Evolutionary conservation across 2,329 filamentous ascomycete species (phyloP).

Genomic region (Fusarium ramigenum): DNA sequence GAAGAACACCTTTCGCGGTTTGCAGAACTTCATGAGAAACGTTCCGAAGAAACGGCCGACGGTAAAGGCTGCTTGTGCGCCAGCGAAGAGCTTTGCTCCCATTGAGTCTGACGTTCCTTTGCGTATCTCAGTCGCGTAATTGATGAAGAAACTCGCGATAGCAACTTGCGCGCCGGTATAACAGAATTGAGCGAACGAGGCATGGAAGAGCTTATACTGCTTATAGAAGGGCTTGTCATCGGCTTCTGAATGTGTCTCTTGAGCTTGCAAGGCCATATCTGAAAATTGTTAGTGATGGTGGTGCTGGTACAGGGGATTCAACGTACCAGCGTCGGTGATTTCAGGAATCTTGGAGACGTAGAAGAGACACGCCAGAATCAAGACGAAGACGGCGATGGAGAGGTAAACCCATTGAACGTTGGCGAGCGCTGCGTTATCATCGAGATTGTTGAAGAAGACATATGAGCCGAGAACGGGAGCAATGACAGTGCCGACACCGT

Average conservation of each 20-base stretch:
- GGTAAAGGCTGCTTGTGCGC: slow-evolving; percentile 78
- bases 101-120: slow-evolving; percentile 58
- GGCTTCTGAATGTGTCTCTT: slow-evolving; percentile 61
- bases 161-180: slow-evolving; percentile 79
- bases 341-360: slow-evolving; percentile 75
- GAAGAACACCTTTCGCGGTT: slow-evolving; percentile 74
- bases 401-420: slow-evolving; percentile 83
- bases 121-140: slow-evolving; percentile 72
- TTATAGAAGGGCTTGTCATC: slow-evolving; percentile 71
- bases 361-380: slow-evolving; percentile 71
- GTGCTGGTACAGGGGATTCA: fast-evolving
- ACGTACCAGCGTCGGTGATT: slow-evolving; percentile 64
- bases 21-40: slow-evolving; percentile 71
- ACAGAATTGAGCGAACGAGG: slow-evolving; percentile 79
- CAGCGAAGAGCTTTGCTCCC: slow-evolving; percentile 75
- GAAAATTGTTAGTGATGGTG: slow-evolving; percentile 42
- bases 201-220: slow-evolving; percentile 81
- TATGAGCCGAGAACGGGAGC: slow-evolving; percentile 78
- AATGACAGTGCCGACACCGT: slow-evolving; percentile 77
- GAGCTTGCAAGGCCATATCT: slow-evolving; percentile 71
- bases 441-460: slow-evolving; percentile 74
- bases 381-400: slow-evolving; percentile 76
- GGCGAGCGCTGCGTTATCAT: slow-evolving; percentile 64
- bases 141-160: slow-evolving; percentile 76
- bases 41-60: slow-evolving; percentile 76